Conservation (phyloP, 1,284 basidiomycete species). For the Tausonia pullulans region DNA sequence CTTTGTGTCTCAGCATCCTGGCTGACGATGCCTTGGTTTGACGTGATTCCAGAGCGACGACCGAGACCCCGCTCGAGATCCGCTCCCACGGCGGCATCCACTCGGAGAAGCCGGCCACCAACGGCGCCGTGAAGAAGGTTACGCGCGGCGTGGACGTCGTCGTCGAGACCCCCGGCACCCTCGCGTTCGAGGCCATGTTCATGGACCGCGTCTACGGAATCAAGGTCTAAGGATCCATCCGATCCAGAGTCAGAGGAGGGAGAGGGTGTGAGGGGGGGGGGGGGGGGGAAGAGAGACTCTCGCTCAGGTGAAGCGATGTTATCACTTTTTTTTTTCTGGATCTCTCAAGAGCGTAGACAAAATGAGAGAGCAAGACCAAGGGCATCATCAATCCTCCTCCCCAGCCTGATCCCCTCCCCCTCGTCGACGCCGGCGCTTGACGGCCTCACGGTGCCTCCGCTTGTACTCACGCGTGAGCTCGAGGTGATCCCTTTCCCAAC, state of each 20-base stretch:
- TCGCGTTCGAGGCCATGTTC: neutral
- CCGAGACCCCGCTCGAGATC: constrained; percentile 4
- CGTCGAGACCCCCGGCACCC: neutral
- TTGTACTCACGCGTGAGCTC: constrained; percentile 21
- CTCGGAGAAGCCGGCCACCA: neutral
- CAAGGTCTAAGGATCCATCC: too few species aligned
- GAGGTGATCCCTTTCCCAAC: constrained; percentile 19
- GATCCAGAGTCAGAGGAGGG: too few species aligned
- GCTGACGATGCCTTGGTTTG: neutral
- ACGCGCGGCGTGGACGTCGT: constrained; percentile 4
- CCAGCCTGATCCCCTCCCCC: constrained; percentile 50
- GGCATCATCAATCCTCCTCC: constrained; percentile 42
- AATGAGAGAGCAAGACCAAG: neutral
- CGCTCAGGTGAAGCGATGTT: neutral
- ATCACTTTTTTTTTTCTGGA: neutral
- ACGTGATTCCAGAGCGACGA: constrained; percentile 1
- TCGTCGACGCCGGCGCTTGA: constrained; percentile 34
- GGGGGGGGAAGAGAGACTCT: neutral
- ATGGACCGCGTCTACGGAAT: too few species aligned
- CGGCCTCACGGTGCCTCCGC: constrained; percentile 19
- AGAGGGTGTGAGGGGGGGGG: neutral
- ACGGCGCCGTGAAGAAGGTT: neutral
- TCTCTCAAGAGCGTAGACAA: neutral
- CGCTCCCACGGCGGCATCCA: constrained; percentile 8
- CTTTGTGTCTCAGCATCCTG: neutral